phyloP scores from a whole-genome alignment of 2,329 filamentous ascomycete species.

The Botrytis medusae region DNA sequence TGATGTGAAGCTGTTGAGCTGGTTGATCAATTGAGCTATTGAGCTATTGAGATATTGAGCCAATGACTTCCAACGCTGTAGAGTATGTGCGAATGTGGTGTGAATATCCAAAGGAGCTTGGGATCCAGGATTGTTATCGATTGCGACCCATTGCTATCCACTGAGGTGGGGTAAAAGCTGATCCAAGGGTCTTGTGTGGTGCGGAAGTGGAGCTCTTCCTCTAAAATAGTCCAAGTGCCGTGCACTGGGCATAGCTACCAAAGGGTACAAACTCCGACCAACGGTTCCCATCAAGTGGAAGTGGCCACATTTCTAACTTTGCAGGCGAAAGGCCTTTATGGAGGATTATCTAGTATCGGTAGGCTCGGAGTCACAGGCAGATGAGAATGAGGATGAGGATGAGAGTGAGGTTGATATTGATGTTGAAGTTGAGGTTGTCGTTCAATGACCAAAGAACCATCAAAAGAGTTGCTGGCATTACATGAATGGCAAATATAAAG shows the following conservation, averaged over 20 bases:
- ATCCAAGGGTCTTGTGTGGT: conserved; percentile 2
- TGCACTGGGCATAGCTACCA: not conserved
- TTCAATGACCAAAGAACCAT: not conserved
- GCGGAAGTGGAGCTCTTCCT: not conserved
- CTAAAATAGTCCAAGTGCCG: not conserved
- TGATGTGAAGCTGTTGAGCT: not conserved
- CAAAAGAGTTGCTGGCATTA: not conserved
- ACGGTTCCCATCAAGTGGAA: not conserved
- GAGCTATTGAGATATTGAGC: not conserved
- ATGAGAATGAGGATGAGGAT: not conserved
- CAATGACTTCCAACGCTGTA: not conserved
- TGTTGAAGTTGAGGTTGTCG: too few species aligned
- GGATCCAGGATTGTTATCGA: not conserved
- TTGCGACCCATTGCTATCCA: not conserved
- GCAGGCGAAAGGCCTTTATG: not conserved
- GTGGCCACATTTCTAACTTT: not conserved
- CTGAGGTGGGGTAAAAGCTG: not conserved
- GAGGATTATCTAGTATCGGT: not conserved
- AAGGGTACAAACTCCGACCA: not conserved
- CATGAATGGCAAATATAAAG: not conserved
- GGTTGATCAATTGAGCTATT: too few species aligned
- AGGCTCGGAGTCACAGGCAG: not conserved
- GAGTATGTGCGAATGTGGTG: not conserved
- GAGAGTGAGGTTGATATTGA: too few species aligned
- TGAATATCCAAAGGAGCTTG: not conserved